Percentiles rank a stretch among this genome's conserved stretches.
Evolutionary conservation across 352 stramenopile species (phyloP).

Genomic region (Pythium brachiatum): DNA sequence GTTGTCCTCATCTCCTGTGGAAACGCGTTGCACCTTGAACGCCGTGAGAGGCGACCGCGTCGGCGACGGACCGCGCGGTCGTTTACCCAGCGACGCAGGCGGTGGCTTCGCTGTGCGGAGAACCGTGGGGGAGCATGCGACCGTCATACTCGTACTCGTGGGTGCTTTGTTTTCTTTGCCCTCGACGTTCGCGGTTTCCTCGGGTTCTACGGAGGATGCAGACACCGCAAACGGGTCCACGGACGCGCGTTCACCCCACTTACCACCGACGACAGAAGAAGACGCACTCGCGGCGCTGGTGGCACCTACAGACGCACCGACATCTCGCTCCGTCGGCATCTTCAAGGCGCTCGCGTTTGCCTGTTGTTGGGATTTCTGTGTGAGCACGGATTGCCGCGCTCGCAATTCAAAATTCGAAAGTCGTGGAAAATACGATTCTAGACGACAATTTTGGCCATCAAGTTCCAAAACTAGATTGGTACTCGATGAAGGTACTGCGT

Average conservation of each 20-base stretch:
- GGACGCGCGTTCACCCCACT: conserved; percentile 13
- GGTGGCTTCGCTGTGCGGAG: background rate
- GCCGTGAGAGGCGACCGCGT: background rate
- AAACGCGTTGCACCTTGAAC: conserved; percentile 5
- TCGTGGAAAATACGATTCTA: background rate
- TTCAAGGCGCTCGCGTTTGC: background rate
- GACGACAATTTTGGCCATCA: too few relatives aligned
- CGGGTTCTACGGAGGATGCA: background rate
- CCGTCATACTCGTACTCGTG: background rate
- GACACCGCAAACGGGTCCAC: conserved; percentile 13
- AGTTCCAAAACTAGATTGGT: too few relatives aligned
- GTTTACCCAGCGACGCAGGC: conserved; percentile 15
- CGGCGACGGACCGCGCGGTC: conserved; percentile 16
- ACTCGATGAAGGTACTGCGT: background rate
- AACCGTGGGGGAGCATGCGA: background rate
- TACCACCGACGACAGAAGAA: background rate
- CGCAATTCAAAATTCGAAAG: background rate
- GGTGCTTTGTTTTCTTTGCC: background rate
- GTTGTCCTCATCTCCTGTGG: background rate
- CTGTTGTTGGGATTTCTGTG: background rate
- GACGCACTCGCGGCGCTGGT: background rate
- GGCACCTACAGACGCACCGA: background rate
- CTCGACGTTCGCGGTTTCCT: background rate
- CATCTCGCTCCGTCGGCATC: conserved; percentile 12
- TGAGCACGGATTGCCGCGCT: background rate